phyloP scores from a whole-genome alignment of 257 asterid genomes.

The Solanum bukasovii region DNA sequence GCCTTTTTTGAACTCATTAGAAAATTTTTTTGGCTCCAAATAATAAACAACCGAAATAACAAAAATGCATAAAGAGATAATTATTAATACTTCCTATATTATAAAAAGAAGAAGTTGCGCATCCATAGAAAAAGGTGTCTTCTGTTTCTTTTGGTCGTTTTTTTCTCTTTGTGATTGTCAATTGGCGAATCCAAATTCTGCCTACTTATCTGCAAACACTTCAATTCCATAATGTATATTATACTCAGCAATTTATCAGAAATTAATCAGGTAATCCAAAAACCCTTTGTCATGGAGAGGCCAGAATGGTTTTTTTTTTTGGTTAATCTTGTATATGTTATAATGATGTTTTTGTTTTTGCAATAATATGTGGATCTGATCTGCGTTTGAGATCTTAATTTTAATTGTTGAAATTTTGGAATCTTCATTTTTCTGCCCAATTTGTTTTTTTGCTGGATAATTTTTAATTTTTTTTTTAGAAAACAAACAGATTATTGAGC shows the following conservation, averaged over 20 bases:
- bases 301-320: background rate
- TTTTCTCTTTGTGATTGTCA: conserved; percentile 34
- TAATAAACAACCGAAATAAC: background rate
- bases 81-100: background rate
- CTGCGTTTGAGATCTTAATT: conserved; percentile 28
- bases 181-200: conserved; percentile 29
- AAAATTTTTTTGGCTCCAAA: background rate
- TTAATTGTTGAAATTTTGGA: background rate
- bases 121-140: conserved; percentile 25
- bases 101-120: background rate
- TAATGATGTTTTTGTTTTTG: background rate
- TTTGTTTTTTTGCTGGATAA: background rate
- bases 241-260: background rate
- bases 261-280: background rate
- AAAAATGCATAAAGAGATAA: background rate
- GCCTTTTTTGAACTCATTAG: background rate
- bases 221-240: background rate
- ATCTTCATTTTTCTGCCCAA: background rate
- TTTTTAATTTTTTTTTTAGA: background rate
- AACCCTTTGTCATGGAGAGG: background rate
- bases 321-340: background rate
- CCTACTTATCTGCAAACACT: conserved; percentile 10
- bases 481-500: background rate
- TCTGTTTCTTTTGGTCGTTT: background rate
- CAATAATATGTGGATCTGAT: conserved; percentile 49